A percentile compares a stretch with the other conserved stretches of the same genome.
Evolutionary conservation across 2,329 filamentous ascomycete species (phyloP).

Genomic region (Dendrostoma leiphaemia): DNA sequence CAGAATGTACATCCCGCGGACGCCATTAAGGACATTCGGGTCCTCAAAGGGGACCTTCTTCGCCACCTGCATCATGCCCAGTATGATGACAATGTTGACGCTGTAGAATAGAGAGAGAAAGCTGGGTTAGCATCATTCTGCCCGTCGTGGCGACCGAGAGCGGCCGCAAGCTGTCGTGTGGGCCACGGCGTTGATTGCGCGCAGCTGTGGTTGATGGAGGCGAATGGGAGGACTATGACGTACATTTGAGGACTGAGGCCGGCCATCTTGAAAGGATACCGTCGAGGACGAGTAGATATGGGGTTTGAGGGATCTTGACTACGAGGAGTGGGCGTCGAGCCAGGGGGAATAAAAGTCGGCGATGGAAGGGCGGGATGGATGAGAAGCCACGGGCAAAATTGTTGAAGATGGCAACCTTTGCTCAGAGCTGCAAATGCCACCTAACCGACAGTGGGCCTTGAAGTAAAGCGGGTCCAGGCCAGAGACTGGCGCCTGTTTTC

Average conservation of each 20-base stretch:
- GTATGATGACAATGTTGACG: conserved; percentile 90
- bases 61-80: conserved; percentile 97
- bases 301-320: no score
- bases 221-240: conserved; percentile 25
- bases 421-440: conserved; percentile 11
- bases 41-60: conserved; percentile 96
- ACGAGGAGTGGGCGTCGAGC: not conserved
- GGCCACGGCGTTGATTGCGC: not conserved
- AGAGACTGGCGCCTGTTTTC: not conserved
- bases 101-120: conserved; percentile 48
- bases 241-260: conserved; percentile 64
- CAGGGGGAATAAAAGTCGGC: not conserved
- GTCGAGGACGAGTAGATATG: not conserved
- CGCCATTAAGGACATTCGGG: conserved; percentile 56
- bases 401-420: not conserved
- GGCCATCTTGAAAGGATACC: conserved; percentile 49
- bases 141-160: not conserved
- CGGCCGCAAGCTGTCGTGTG: conserved; percentile 10
- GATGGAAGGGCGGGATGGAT: not conserved
- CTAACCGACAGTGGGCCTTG: conserved; percentile 8
- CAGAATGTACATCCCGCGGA: conserved; percentile 53
- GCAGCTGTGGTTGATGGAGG: not conserved
- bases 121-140: conserved; percentile 21
- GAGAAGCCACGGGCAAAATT: not conserved
- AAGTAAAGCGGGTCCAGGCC: not conserved